Evolutionary conservation across 2,329 filamentous ascomycete species (phyloP).

Genomic region (Phialophora tarda): DNA sequence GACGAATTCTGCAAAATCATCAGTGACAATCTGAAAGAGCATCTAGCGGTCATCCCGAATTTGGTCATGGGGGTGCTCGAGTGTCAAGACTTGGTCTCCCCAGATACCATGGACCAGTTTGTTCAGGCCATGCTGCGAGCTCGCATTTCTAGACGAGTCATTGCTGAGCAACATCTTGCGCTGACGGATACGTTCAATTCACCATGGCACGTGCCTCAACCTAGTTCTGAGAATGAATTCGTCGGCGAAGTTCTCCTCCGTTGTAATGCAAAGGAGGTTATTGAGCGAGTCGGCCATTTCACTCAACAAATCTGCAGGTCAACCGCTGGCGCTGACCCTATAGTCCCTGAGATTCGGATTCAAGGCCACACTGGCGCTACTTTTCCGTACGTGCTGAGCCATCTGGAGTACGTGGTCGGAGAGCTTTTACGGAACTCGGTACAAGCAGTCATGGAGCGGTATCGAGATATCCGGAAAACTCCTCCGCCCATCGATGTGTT

Average conservation of each 20-base stretch:
- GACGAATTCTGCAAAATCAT: constrained; percentile 83
- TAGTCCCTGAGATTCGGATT: constrained; percentile 80
- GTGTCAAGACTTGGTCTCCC: constrained; percentile 79
- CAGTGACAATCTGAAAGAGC: constrained; percentile 78
- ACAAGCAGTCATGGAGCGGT: constrained; percentile 83
- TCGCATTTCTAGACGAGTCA: constrained; percentile 91
- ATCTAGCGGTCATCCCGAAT: constrained; percentile 91
- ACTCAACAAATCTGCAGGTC: constrained; percentile 75
- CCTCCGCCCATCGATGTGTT: constrained; percentile 90
- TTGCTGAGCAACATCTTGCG: constrained; percentile 95
- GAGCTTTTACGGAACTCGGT: constrained; percentile 95
- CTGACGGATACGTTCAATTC: constrained; percentile 93
- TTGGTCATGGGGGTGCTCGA: constrained; percentile 93
- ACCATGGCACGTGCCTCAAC: constrained; percentile 84
- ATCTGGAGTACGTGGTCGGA: constrained; percentile 95
- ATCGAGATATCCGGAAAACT: constrained; percentile 53
- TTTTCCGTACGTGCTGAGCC: constrained; percentile 94
- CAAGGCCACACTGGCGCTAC: constrained; percentile 85
- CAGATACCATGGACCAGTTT: constrained; percentile 84
- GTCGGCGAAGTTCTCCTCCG: constrained; percentile 95
- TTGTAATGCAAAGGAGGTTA: constrained; percentile 87
- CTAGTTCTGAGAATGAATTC: constrained; percentile 77
- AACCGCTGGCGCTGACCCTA: constrained; percentile 72
- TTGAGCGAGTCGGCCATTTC: constrained; percentile 79
- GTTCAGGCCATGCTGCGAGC: constrained; percentile 94